Conservation (phyloP, 2,329 filamentous ascomycete species). For the Elsinoe batatas region DNA sequence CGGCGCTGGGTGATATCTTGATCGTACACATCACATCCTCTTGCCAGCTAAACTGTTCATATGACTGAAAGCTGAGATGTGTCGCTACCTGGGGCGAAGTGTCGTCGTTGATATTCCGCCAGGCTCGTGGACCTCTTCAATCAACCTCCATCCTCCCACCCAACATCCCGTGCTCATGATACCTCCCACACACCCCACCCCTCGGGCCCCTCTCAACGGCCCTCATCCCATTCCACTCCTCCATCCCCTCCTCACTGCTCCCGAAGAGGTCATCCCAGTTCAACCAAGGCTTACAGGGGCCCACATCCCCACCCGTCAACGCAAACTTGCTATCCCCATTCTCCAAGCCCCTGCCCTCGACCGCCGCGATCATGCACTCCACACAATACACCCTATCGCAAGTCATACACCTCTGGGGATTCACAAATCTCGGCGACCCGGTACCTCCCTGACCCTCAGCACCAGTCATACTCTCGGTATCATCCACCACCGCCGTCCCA, state of each 20-base stretch:
- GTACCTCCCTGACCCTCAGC: not conserved
- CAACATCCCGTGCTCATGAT: slow-evolving; percentile 27
- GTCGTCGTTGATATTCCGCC: no score
- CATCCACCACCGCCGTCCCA: not conserved
- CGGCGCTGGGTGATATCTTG: not conserved
- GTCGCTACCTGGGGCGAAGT: not conserved
- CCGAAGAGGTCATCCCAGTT: slow-evolving; percentile 12
- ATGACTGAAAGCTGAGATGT: not conserved
- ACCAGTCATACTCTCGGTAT: not conserved
- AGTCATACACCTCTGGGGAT: slow-evolving; percentile 29
- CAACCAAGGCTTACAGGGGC: slow-evolving; percentile 30
- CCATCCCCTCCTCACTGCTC: not conserved
- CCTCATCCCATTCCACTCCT: not conserved
- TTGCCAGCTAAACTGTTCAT: not conserved
- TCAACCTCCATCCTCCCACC: slow-evolving; percentile 1
- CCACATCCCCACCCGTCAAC: slow-evolving; percentile 24
- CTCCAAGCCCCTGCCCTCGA: slow-evolving; percentile 21
- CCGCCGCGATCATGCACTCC: slow-evolving; percentile 24
- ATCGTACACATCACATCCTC: not conserved
- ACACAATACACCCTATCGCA: slow-evolving; percentile 35
- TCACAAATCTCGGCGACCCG: not conserved
- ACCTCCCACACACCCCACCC: slow-evolving; percentile 26
- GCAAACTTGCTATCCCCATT: slow-evolving; percentile 18
- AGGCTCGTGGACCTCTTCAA: not conserved
- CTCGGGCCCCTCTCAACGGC: slow-evolving; percentile 19